phyloP scores from a whole-genome alignment of 495 filamentous ascomycete species.

The Penicillium robsamsonii region DNA sequence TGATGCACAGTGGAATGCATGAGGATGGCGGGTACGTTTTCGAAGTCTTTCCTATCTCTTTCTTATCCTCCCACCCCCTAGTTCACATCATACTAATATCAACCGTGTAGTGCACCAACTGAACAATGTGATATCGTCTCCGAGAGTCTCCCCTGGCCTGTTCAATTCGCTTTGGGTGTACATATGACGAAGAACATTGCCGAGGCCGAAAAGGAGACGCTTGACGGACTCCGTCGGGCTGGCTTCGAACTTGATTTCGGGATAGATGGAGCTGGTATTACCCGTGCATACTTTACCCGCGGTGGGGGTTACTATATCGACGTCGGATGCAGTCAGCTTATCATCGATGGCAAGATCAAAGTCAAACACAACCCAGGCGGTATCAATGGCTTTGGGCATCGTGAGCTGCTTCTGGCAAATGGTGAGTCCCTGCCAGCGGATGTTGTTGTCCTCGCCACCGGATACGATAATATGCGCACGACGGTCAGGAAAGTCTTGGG shows the following conservation, averaged over 20 bases:
- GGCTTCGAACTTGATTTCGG: conserved; percentile 71
- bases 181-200: conserved; percentile 49
- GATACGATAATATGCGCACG: conserved; percentile 76
- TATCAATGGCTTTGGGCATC: conserved; percentile 50
- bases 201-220: conserved; percentile 49
- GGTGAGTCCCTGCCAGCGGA: conserved; percentile 67
- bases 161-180: conserved; percentile 55
- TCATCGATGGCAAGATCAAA: conserved; percentile 71
- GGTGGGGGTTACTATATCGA: conserved; percentile 83
- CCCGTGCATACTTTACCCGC: conserved; percentile 66
- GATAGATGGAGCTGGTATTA: conserved; percentile 60
- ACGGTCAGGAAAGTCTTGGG: conserved; percentile 62
- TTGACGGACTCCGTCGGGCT: conserved; percentile 60
- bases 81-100: conserved; percentile 2
- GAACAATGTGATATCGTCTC: conserved; percentile 63
- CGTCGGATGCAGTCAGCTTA: conserved; percentile 66
- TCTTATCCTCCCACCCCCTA: background rate
- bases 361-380: conserved; percentile 67
- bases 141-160: conserved; percentile 55
- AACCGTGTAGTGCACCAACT: conserved; percentile 33
- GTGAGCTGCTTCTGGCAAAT: conserved; percentile 60
- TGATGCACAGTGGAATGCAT: conserved; percentile 58
- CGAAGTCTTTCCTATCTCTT: background rate
- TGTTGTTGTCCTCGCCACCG: conserved; percentile 78
- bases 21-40: conserved; percentile 51